Evolutionary conservation across 2,329 filamentous ascomycete species (phyloP).

Genomic region (Sclerotinia glacialis): DNA sequence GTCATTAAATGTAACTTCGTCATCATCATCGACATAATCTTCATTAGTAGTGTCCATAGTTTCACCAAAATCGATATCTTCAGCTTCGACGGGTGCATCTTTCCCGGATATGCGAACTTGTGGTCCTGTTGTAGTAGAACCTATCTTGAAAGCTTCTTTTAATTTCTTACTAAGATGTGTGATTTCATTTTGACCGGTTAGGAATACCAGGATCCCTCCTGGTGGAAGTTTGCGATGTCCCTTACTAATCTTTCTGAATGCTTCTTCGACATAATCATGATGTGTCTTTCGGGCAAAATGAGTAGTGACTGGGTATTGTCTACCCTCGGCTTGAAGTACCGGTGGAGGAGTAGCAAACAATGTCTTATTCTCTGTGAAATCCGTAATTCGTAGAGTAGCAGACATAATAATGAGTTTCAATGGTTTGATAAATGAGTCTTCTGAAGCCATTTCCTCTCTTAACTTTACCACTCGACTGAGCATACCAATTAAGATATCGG

Average conservation of each 20-base stretch:
- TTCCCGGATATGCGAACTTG: conserved; percentile 73
- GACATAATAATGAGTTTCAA: conserved; percentile 98
- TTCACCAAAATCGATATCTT: conserved; percentile 81
- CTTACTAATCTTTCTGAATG: conserved; percentile 79
- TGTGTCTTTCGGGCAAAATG: conserved; percentile 84
- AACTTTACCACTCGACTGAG: conserved; percentile 88
- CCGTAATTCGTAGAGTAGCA: conserved; percentile 84
- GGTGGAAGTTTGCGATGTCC: conserved; percentile 88
- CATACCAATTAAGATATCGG: conserved; percentile 97
- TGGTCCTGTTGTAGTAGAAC: conserved; percentile 51
- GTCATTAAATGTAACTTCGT: conserved; percentile 57
- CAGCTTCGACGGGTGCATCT: conserved; percentile 76
- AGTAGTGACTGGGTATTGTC: conserved; percentile 84
- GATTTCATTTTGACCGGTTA: conserved; percentile 94
- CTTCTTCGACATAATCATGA: conserved; percentile 86
- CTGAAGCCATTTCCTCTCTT: conserved; percentile 68
- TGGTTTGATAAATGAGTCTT: conserved; percentile 69
- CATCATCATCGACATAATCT: conserved; percentile 55
- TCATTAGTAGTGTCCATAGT: conserved; percentile 55
- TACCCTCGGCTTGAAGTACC: conserved; percentile 83
- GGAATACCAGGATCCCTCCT: conserved; percentile 87
- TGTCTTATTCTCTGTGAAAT: conserved; percentile 79
- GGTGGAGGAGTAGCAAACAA: conserved; percentile 79
- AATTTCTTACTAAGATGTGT: conserved; percentile 75
- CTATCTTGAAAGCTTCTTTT: conserved; percentile 58